Evolutionary conservation across 139 green algal genomes (phyloP), one percentile per base, ranked within the genome.

Genomic region (Eudorina sp.): DNA sequence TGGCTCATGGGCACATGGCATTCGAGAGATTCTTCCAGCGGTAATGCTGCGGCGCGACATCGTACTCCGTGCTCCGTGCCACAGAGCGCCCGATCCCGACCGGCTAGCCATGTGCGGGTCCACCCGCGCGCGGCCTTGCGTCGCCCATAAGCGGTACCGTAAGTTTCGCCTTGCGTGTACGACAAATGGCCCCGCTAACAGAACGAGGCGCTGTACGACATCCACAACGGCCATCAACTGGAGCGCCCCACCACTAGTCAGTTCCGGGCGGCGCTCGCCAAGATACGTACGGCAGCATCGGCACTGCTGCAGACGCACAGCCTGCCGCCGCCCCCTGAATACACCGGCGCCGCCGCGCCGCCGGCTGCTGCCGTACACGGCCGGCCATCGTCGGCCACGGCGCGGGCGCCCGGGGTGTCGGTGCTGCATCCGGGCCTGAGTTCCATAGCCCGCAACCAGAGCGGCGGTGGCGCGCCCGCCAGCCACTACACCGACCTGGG

Each of bases 171-270:
- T 74, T 74, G 27, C 8, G 23, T 76, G 11, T 48, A 48, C 9
- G 34, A 46, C 36, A 40, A 41, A 14, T 74, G 64, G 31, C 68
- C 34, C 11, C 25, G 11, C 40, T 46, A 41, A 21, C 78, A 86
- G 80, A 60, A 86, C 31, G 80, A 86, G 6, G 34, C 43, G 3
- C 16, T 86, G 58, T 86, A 86, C 80, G 43, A 86, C 58, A 76
- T 86, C 0, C 80, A 86, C 41, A 77, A 27, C 7, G 80, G 80
- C 1, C 60, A 86, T 43, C 36, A 64, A 16, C 36, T 55, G 7
- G 60, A 77, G n/a, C 80, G 80, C 29, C 80, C 80, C 27, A 36
- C 29, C 60, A 86, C 80, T 36, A 43, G 23, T 21, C 60, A 86
- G 23, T 86, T 86, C 60, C 60, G 80, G 6, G 41, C 60, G 18